These are phyloP conservation scores for Heliosperma pusillum DNA, from an alignment of 148 eudicot species.

Conservation along the genomic window DNA sequence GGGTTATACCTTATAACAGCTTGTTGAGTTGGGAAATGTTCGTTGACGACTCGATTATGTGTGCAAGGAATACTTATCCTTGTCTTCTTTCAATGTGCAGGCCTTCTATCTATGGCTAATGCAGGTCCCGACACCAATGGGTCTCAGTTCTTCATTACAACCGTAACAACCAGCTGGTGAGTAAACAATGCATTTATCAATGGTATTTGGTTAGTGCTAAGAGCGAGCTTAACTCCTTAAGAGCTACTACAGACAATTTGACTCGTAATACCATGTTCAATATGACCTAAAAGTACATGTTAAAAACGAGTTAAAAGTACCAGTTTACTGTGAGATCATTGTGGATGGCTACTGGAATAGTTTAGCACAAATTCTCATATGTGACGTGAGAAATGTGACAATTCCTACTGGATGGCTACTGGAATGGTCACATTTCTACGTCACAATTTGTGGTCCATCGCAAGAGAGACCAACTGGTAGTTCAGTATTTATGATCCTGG, in stretches of 20 bases:
- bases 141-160: constrained; percentile 95
- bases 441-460: no score
- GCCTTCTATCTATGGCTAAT: constrained; percentile 93
- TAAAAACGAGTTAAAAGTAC: no score
- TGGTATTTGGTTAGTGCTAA: no score
- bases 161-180: constrained; percentile 96
- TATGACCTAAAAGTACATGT: neutral
- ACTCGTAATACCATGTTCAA: neutral
- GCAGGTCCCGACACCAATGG: constrained; percentile 92
- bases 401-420: no score
- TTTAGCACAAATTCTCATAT: no score
- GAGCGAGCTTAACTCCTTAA: no score
- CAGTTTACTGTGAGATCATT: neutral
- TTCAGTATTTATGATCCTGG: neutral
- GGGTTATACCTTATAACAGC: neutral
- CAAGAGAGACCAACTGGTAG: no score
- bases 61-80: neutral
- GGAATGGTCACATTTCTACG: no score
- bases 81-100: constrained; percentile 34
- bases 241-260: neutral
- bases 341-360: no score
- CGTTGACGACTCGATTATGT: no score
- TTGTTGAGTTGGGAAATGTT: neutral
- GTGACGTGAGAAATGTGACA: no score
- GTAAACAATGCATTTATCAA: neutral